Conservation (phyloP, 1,284 basidiomycete genomes). For the Sutorius eximius region DNA sequence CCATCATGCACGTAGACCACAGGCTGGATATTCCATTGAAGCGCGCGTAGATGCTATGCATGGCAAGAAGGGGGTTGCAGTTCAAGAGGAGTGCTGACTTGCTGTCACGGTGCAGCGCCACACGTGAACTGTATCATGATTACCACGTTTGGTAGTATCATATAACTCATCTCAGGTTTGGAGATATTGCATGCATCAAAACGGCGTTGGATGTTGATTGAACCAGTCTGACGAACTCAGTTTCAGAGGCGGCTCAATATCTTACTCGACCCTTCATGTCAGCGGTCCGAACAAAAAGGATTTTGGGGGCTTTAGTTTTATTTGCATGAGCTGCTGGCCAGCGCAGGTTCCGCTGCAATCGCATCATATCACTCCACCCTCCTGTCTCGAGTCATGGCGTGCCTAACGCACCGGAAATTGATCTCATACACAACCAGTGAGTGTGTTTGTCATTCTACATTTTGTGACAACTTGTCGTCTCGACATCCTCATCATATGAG, state of each 20-base stretch:
- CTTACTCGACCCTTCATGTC: slow-evolving; percentile 13
- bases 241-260: slow-evolving; percentile 10
- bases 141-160: slow-evolving; percentile 4
- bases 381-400: not conserved
- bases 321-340: slow-evolving; percentile 5
- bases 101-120: not conserved
- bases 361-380: slow-evolving; percentile 7
- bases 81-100: not conserved
- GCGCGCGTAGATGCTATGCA: slow-evolving; percentile 70
- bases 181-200: not conserved
- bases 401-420: slow-evolving; percentile 26
- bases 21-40: slow-evolving; percentile 74
- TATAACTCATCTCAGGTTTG: no score
- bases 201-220: not conserved
- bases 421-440: slow-evolving; percentile 20
- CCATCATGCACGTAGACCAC: slow-evolving; percentile 78
- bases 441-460: slow-evolving; percentile 10
- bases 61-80: slow-evolving; percentile 27
- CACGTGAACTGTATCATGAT: slow-evolving; percentile 8
- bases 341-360: slow-evolving; percentile 5
- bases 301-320: not conserved
- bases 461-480: not conserved
- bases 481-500: slow-evolving; percentile 11
- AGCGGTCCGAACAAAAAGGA: slow-evolving; percentile 8
- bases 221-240: not conserved